These are phyloP conservation scores for Colletotrichum gigasporum DNA, from an alignment of 2,329 filamentous ascomycete species.

Conservation along the genomic window DNA sequence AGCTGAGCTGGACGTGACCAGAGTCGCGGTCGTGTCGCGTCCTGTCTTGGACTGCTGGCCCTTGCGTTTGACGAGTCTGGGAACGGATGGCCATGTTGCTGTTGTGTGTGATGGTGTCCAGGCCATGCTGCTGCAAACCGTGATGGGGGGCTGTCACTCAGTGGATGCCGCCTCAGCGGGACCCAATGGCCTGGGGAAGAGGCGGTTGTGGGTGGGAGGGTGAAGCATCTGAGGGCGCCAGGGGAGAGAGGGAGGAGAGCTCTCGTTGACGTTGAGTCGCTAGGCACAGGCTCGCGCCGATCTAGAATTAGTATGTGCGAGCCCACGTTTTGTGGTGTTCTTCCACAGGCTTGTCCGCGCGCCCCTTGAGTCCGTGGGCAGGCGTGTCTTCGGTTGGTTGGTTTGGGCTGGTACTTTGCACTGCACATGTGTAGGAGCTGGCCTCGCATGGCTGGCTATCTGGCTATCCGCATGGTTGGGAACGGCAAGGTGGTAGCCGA, in stretches of 20 bases:
- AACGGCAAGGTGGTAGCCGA: background rate
- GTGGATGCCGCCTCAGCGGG: slow-evolving; percentile 15
- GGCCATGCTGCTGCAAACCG: background rate
- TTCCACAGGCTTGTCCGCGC: background rate
- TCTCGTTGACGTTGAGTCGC: background rate
- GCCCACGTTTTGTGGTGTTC: background rate
- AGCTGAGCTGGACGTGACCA: too few relatives aligned
- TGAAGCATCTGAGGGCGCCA: background rate
- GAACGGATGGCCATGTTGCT: slow-evolving; percentile 19
- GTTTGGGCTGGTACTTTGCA: too few relatives aligned
- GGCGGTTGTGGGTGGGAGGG: background rate
- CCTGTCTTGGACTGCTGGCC: background rate
- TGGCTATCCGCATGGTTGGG: too few relatives aligned
- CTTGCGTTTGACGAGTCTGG: slow-evolving; percentile 1
- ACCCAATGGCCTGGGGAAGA: slow-evolving; percentile 15
- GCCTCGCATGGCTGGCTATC: too few relatives aligned
- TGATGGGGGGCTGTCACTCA: slow-evolving; percentile 22
- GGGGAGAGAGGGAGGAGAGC: too few relatives aligned
- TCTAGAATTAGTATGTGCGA: background rate
- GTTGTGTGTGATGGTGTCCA: slow-evolving; percentile 6
- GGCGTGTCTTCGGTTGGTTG: too few relatives aligned
- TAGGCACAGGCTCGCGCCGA: background rate
- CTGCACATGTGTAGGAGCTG: too few relatives aligned
- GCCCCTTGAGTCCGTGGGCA: background rate
- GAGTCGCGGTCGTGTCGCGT: background rate